phyloP scores from a whole-genome alignment of 257 asterid species.

The Primulina eburnea region DNA sequence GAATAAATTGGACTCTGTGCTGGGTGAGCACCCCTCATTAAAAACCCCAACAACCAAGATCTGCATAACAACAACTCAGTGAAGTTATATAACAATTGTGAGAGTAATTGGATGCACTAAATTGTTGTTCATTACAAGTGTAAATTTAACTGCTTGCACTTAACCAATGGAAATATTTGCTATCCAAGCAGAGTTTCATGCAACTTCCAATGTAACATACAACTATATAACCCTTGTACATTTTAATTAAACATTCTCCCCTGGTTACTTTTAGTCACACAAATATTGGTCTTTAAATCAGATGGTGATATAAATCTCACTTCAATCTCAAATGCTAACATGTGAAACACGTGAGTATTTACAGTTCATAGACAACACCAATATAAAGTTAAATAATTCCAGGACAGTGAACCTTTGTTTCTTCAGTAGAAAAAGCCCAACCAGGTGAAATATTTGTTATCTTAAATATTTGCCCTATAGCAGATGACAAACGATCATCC shows the following conservation, averaged over 20 bases:
- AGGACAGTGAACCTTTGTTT: constrained; percentile 66
- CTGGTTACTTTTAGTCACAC: constrained; percentile 8
- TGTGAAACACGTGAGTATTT: not conserved
- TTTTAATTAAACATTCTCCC: constrained; percentile 6
- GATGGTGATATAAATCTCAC: not conserved
- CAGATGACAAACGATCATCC: constrained; percentile 34
- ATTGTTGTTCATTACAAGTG: constrained; percentile 5
- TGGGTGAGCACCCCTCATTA: constrained; percentile 42
- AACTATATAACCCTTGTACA: constrained; percentile 12
- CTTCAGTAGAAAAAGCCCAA: constrained; percentile 77
- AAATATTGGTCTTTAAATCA: not conserved
- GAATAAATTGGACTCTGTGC: constrained; percentile 42
- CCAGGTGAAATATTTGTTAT: constrained; percentile 79
- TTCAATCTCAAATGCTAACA: constrained; percentile 24
- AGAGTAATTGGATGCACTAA: constrained; percentile 8
- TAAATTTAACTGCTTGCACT: constrained; percentile 5
- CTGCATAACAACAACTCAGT: constrained; percentile 49
- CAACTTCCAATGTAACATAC: not conserved
- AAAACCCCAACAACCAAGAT: constrained; percentile 72
- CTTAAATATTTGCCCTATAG: constrained; percentile 46
- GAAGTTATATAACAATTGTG: not conserved
- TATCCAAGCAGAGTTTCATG: constrained; percentile 9
- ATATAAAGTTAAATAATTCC: constrained; percentile 7
- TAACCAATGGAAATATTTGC: constrained; percentile 2
- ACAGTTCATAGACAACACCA: constrained; percentile 7